Conservation (phyloP, 2,329 filamentous ascomycete species). For the Byssothecium circinans region DNA sequence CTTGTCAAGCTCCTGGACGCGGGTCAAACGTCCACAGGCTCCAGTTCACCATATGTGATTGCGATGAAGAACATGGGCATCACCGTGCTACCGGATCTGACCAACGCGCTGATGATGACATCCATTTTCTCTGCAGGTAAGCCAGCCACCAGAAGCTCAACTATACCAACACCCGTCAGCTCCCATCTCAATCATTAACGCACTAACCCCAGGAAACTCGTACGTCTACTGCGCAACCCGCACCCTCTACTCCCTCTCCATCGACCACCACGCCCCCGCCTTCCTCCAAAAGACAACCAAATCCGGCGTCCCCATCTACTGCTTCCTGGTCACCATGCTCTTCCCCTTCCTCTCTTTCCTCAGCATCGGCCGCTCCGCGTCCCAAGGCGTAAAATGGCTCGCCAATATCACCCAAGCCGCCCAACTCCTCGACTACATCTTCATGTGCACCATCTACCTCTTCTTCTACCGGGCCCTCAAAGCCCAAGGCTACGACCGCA, state of each 20-base stretch:
- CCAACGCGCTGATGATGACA: conserved; percentile 56
- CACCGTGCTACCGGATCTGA: conserved; percentile 54
- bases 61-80: conserved; percentile 58
- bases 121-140: conserved; percentile 52
- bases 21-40: conserved; percentile 48
- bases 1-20: conserved; percentile 55
- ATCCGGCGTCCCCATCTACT: conserved; percentile 69
- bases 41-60: conserved; percentile 61
- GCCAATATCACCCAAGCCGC: conserved; percentile 14
- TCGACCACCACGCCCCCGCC: conserved; percentile 52
- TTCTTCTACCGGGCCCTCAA: conserved; percentile 13
- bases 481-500: conserved; percentile 7
- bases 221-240: conserved; percentile 53
- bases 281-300: conserved; percentile 59
- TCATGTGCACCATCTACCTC: conserved; percentile 14
- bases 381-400: conserved; percentile 67
- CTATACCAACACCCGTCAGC: neutral
- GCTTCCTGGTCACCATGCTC: conserved; percentile 63
- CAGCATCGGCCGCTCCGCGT: conserved; percentile 64
- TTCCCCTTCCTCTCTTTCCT: conserved; percentile 71
- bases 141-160: neutral
- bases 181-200: neutral
- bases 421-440: conserved; percentile 14
- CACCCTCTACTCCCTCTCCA: conserved; percentile 51
- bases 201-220: conserved; percentile 9